A percentile compares a stretch with the other conserved stretches of the same genome.
Conservation (phyloP, 257 asterid genomes). For the Nicotiana attenuata region DNA sequence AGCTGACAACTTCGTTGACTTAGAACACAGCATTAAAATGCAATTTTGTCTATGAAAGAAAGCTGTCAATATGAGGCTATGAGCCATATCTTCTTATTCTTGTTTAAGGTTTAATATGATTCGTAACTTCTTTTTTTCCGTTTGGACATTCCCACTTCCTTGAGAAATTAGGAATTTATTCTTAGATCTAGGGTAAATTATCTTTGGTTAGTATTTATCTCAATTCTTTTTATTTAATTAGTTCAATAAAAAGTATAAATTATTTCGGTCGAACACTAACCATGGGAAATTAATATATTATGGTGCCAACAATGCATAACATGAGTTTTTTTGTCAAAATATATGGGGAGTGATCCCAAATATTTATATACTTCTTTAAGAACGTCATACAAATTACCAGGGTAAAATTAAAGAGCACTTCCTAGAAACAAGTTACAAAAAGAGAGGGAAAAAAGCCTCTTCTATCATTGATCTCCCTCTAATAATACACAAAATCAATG, state of each 20-base stretch:
- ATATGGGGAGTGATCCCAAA: background rate
- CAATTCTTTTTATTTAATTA: no score
- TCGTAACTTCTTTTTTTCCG: background rate
- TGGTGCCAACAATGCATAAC: background rate
- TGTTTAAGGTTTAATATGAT: no score
- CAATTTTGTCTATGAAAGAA: background rate
- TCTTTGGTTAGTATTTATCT: no score
- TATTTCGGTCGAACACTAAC: no score
- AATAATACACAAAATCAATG: slow-evolving; percentile 31
- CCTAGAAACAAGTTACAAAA: slow-evolving; percentile 9
- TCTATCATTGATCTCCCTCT: background rate
- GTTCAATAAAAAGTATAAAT: no score
- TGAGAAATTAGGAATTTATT: background rate
- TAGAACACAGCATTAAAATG: background rate
- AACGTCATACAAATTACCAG: slow-evolving; percentile 23
- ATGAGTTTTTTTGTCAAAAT: background rate
- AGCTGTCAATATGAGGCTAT: no score
- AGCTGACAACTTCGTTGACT: background rate
- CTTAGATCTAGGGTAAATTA: no score
- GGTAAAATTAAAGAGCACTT: slow-evolving; percentile 14
- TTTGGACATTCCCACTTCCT: background rate
- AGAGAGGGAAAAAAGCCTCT: background rate
- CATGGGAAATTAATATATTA: background rate
- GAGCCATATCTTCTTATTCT: no score
- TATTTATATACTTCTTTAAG: slow-evolving; percentile 11